Conservation (phyloP, 1,284 basidiomycete genomes). For the Takashimella koratensis region DNA sequence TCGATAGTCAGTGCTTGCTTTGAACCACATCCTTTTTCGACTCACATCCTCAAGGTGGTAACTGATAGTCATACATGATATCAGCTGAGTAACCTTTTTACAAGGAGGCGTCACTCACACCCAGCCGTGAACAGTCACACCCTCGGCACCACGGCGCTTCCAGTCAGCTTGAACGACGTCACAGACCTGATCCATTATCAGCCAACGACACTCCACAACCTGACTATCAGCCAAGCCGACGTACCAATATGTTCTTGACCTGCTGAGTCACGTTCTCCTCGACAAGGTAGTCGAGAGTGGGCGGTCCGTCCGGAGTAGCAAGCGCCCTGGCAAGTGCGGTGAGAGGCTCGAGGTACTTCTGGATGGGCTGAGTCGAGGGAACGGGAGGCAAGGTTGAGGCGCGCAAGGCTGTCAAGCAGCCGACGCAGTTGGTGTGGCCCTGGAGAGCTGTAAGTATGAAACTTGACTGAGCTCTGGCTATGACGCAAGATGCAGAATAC, state of each 20-base stretch:
- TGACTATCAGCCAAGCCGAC: not conserved
- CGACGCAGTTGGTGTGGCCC: conserved; percentile 48
- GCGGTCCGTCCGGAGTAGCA: conserved; percentile 34
- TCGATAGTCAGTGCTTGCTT: conserved; percentile 4
- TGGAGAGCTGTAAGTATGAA: too few relatives aligned
- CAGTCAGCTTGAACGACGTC: conserved; percentile 42
- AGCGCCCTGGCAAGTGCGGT: conserved; percentile 36
- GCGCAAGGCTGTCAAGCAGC: conserved; percentile 43
- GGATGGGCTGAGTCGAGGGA: conserved; percentile 35
- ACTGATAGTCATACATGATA: not conserved
- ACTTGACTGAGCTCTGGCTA: too few relatives aligned
- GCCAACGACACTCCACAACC: too few relatives aligned
- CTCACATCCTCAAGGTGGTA: conserved; percentile 46
- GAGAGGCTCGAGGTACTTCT: conserved; percentile 40
- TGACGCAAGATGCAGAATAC: conserved; percentile 11
- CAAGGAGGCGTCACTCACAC: conserved; percentile 17
- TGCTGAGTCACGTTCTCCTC: conserved; percentile 39
- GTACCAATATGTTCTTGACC: conserved; percentile 44
- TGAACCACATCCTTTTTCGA: not conserved
- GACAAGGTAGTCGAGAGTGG: conserved; percentile 40
- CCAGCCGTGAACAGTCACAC: conserved; percentile 46
- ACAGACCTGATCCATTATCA: conserved; percentile 24
- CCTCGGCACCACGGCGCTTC: conserved; percentile 36
- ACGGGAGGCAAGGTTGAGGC: conserved; percentile 35
- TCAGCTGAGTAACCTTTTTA: not conserved